Evolutionary conservation across 345 rosid genomes (phyloP).

Genomic region (Corymbia maculata): DNA sequence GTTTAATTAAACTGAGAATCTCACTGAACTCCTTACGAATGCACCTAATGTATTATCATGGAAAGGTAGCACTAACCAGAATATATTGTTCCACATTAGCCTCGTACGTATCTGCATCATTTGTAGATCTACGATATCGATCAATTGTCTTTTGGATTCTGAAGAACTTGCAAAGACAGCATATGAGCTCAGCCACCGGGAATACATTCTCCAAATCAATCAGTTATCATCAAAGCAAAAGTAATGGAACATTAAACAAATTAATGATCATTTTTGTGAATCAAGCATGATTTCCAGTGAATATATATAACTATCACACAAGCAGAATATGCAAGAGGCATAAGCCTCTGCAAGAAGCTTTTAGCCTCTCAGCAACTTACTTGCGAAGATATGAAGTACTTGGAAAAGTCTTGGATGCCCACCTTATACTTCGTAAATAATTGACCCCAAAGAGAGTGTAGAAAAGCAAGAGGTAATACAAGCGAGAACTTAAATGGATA

Average conservation of each 20-base stretch:
- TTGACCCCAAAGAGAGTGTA: too few species aligned
- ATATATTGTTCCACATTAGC: not conserved
- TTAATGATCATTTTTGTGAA: not conserved
- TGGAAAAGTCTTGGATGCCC: not conserved
- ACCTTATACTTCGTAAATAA: not conserved
- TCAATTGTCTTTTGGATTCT: constrained; percentile 4
- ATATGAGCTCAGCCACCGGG: not conserved
- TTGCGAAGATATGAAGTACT: not conserved
- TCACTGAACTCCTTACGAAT: not conserved
- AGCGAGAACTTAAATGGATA: too few species aligned
- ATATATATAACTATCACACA: not conserved
- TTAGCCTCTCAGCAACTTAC: not conserved
- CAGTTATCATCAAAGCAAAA: not conserved
- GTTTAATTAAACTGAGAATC: not conserved
- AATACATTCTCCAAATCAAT: not conserved
- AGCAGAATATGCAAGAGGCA: not conserved
- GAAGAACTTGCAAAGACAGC: not conserved
- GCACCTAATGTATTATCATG: not conserved
- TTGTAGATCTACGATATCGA: not conserved
- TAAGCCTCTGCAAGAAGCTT: not conserved
- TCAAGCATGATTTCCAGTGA: not conserved
- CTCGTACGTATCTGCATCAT: not conserved
- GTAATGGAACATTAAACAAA: not conserved
- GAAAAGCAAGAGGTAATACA: too few species aligned
- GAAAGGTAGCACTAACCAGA: not conserved